Base-by-base conservation (phyloP, 129 eudicot genomes). In the Erigeron canadensis region DNA sequence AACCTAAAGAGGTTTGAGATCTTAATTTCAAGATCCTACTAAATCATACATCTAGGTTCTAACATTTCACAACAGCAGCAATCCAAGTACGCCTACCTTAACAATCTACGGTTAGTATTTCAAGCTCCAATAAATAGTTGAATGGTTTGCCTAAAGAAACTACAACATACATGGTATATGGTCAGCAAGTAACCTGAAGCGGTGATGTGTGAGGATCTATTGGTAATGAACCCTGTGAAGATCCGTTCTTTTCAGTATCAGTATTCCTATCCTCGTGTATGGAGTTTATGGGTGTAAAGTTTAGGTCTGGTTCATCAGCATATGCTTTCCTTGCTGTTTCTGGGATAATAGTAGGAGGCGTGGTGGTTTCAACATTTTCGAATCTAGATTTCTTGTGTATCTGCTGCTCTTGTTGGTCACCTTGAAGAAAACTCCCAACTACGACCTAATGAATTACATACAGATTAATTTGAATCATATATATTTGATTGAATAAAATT, bases 171-270 rank as follows among this genome's bases (percentile, higher is more conserved):
- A 60, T 59, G 19, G 7, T 59, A 59, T 37, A 53, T 46, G 45
- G 60, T 77, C 63, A 77, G 34, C 76, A 69, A 69, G 81, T 57
- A 61, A 61, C 81, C 76, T 59, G 65, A 1, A 41, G 46, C 11
- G 39, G 57, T 47, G 70, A 58, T 8, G 69, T 11, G 7, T 38
- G 42, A 21, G 69, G 47, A 41, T 23, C 74, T 48, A 21, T 56
- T 15, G 71, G 5, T 47, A 69, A 75, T 18, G 81, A 50, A 28
- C 28, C 77, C 12, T 63, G 62, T 39, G 62, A 73, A 73, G 70
- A 46, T 63, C 60, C 77, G 37, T 73, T 73, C 19, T 8, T 63
- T 47, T 73, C 62, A 18, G 37, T 18, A 42, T 73, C 62, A 8
- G 7, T 47, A 62, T 65, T 62, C 15, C 38, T 75, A 63, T 50